Base-by-base conservation (phyloP, 129 eudicot genomes). In the Ambrosia artemisiifolia region DNA sequence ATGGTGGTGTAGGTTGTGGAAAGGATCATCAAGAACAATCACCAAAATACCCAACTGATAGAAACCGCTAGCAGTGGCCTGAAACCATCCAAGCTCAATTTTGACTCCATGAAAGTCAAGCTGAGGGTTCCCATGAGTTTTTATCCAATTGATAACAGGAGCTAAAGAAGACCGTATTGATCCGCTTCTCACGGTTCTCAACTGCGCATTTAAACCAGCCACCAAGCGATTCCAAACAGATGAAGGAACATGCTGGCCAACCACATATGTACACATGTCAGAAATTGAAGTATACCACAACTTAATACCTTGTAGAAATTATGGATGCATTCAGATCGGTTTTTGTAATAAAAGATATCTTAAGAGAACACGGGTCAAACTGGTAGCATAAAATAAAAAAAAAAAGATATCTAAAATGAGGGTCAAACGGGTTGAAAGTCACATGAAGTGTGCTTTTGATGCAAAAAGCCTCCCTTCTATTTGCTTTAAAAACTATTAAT, bases 11-110 rank as follows among this genome's bases (percentile, higher is more conserved):
- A 82, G 78, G 63, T 72, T 86, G 61, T 61, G 81, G 64, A 83
- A 76, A 35, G 81, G 14, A 81, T 79, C 81, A 74, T 81, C 89
- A 43, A 87, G 91, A 56, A 82, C 86, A 53, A 85, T 72, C 38
- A 87, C 98, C 84, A 87, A 79, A 68, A 92, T 89, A 40, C 93
- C 95, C 76, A 88, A 62, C 86, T 90, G 96, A 79, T 87, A 90
- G 67, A 83, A 90, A 67, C 96, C 94, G 44, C 86, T 87, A 65
- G 96, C 86, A 69, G 96, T 90, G 50, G 95, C 96, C 73, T 90
- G 95, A 84, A 90, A 90, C 95, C 95, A 90, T 38, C 94, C 95
- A 0, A 90, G 87, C 75, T 90, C 95, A 72, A 90, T 72, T 71
- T 78, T 81, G 44, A 85, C 89, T 59, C 95, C 95, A 61, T 90